Base-by-base conservation (phyloP, 352 stramenopile species). In the Globisporangium ultimum region DNA sequence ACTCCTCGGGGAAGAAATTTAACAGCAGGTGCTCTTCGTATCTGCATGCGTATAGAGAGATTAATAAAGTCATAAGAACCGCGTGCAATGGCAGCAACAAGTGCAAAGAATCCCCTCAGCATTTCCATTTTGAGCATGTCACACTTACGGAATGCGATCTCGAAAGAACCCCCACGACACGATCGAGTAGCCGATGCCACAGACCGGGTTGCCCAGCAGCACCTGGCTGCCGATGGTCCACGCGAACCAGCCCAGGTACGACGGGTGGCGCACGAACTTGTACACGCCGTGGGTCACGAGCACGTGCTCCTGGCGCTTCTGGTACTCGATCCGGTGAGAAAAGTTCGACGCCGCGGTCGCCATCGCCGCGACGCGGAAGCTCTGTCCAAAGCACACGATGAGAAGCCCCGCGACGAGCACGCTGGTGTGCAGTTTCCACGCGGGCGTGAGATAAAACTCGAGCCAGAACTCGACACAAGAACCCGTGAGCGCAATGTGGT, bases 201-300 rank as follows among this genome's bases (percentile, higher is more conserved):
- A 97, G 17, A 98, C 11, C 17, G 81, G 81, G 67, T 99, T 99
- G 14, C 80, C 85, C 14, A 98, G 67, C 47, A 99, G 58, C 17
- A 98, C 64, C 72, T 99, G 96, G 55, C 89, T 98, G 40, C 91
- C 93, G 47, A 98, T 73, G n/a, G 85, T 95, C 95, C 95, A 99
- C 65, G 95, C 97, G 66, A 97, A 99, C 89, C 97, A 99, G 64
- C 96, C 96, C 46, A 97, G 74, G 70, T 99, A 99, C 22, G 87
- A 97, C 62, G 95, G 95, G 74, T 99, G 96, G 38, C 96, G 88
- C 54, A 98, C 79, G 56, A 85, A 92, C 42, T 73, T 81, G 68
- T 98, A 98, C 46, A 97, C 72, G 62, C 91, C 91, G 71, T 97
- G 70, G 3, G 94, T 98, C 11, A 99, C 86, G 38, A 99, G 67